Evolutionary conservation across 805 yeast species (phyloP).

Genomic region (Metschnikowia noctiluminum): DNA sequence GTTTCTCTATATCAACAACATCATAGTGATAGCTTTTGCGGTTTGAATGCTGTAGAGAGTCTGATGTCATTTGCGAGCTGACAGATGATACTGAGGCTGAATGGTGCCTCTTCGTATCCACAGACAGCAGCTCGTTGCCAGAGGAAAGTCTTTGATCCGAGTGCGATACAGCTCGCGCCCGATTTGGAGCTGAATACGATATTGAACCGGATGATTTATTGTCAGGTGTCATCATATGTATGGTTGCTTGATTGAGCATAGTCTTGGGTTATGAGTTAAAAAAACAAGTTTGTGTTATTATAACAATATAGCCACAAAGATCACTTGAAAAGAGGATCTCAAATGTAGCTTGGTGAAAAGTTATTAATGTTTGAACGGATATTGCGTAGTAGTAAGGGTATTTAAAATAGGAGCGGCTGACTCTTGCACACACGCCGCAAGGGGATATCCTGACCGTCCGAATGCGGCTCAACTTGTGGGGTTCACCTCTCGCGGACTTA

Average conservation of each 20-base stretch:
- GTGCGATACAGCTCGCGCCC: constrained; percentile 8
- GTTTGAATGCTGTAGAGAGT: neutral
- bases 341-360: too few species aligned
- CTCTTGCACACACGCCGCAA: too few species aligned
- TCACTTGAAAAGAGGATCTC: too few species aligned
- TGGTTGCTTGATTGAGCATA: neutral
- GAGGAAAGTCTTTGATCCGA: neutral
- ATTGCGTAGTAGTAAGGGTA: too few species aligned
- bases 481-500: too few species aligned
- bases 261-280: neutral
- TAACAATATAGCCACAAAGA: neutral
- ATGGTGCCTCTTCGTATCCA: constrained; percentile 21
- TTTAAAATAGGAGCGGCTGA: too few species aligned
- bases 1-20: constrained; percentile 35
- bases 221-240: neutral
- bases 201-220: neutral
- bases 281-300: neutral
- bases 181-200: constrained; percentile 2
- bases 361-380: too few species aligned
- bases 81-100: constrained; percentile 25
- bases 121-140: constrained; percentile 1
- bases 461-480: too few species aligned
- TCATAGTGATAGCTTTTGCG: constrained; percentile 3
- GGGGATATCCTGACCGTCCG: too few species aligned
- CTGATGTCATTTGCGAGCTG: constrained; percentile 14